phyloP scores from a whole-genome alignment of 176 grass and related monocot genomes.

The Stipa capillata region DNA sequence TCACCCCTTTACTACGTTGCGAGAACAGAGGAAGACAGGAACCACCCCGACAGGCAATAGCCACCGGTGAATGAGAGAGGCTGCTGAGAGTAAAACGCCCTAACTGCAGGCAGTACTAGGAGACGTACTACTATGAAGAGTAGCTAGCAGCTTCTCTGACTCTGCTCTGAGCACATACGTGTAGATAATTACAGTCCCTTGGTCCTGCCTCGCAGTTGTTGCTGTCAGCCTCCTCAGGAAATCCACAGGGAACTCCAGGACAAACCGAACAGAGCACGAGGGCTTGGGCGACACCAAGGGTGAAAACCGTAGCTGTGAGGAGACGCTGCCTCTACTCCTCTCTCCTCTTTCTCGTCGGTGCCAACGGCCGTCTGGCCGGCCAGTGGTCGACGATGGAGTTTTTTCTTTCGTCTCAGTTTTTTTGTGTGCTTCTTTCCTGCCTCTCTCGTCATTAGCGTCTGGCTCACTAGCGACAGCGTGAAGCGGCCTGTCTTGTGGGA shows the following conservation, averaged over 20 bases:
- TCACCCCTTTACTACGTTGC: neutral
- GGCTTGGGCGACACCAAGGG: too few relatives aligned
- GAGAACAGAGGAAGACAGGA: neutral
- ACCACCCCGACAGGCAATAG: neutral
- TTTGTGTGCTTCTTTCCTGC: too few relatives aligned
- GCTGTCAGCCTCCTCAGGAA: slow-evolving; percentile 4
- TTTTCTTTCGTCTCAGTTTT: too few relatives aligned
- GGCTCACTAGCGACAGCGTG: too few relatives aligned
- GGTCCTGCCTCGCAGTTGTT: neutral
- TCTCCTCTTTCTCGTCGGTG: too few relatives aligned
- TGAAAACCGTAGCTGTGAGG: too few relatives aligned
- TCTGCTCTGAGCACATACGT: neutral
- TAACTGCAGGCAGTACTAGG: neutral
- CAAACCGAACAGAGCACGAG: neutral
- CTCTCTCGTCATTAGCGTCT: too few relatives aligned
- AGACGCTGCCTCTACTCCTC: too few relatives aligned
- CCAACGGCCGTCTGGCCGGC: too few relatives aligned
- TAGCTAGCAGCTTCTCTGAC: neutral
- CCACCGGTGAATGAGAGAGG: neutral
- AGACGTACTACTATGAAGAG: neutral
- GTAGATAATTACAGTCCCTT: neutral
- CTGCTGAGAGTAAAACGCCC: neutral
- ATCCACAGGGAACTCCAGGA: neutral
- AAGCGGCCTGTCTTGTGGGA: too few relatives aligned
- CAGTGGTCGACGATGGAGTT: too few relatives aligned